phyloP scores from a whole-genome alignment of 225 moss, liverwort and hornwort genomes.

The Marchantia polymorpha region DNA sequence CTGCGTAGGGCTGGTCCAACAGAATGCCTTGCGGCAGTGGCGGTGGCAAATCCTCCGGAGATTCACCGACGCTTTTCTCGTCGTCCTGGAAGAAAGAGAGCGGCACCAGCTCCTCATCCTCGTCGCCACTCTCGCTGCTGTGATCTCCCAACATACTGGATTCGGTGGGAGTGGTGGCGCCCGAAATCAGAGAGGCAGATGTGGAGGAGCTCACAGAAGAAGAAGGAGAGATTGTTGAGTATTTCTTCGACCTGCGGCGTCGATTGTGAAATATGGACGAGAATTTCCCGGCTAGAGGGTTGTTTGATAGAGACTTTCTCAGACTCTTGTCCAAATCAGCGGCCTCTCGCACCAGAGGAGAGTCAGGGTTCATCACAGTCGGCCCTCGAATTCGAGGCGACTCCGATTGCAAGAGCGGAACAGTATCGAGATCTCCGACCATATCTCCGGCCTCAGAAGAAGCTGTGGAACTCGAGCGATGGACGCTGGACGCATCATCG shows the following conservation, averaged over 20 bases:
- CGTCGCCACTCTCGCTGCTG: constrained; percentile 42
- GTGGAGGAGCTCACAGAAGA: constrained; percentile 15
- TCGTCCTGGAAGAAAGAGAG: constrained; percentile 82
- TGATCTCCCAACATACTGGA: constrained; percentile 15
- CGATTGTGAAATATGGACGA: constrained; percentile 60
- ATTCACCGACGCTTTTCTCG: constrained; percentile 53
- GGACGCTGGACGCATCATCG: constrained; percentile 3
- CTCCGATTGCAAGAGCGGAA: not conserved
- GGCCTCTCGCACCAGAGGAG: constrained; percentile 45
- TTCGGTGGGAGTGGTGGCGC: constrained; percentile 14
- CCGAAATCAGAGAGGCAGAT: not conserved
- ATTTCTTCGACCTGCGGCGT: constrained; percentile 13
- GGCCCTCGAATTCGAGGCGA: constrained; percentile 5
- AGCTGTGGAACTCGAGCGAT: constrained; percentile 15
- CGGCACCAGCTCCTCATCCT: constrained; percentile 54
- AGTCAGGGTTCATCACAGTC: constrained; percentile 42
- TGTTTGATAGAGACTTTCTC: constrained; percentile 39
- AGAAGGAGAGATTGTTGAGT: constrained; percentile 9
- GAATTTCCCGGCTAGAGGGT: constrained; percentile 56
- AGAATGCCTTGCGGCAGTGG: constrained; percentile 61
- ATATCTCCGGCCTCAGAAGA: constrained; percentile 16
- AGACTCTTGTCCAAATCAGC: constrained; percentile 39
- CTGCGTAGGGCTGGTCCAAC: constrained; percentile 61
- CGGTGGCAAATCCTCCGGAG: constrained; percentile 56
- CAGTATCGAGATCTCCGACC: constrained; percentile 12